A percentile compares a stretch with the other conserved stretches of the same genome.
Conservation (phyloP, 352 stramenopile genomes). For the Phytophthora brassicae region DNA sequence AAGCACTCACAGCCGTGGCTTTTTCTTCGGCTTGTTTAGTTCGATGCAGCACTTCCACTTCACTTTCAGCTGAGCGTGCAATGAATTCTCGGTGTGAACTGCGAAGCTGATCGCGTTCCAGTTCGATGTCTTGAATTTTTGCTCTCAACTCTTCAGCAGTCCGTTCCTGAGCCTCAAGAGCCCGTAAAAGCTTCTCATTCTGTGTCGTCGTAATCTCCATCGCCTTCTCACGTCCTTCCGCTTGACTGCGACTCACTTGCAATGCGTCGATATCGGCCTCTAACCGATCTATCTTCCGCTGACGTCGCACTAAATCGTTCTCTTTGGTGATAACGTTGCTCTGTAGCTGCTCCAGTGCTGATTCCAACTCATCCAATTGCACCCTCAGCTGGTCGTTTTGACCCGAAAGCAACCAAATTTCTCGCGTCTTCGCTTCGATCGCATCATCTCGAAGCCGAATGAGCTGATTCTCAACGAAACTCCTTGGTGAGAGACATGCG, state of each 20-base stretch:
- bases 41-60: constrained; percentile 54
- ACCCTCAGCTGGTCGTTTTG: constrained; percentile 67
- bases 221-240: constrained; percentile 59
- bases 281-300: constrained; percentile 60
- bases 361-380: constrained; percentile 70
- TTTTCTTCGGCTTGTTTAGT: constrained; percentile 50
- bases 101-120: constrained; percentile 48
- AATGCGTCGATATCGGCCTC: constrained; percentile 59
- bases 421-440: constrained; percentile 64
- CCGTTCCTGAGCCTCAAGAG: constrained; percentile 58
- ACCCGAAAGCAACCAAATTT: constrained; percentile 69
- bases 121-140: constrained; percentile 26
- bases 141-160: constrained; percentile 28
- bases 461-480: constrained; percentile 74
- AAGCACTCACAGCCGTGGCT: constrained; percentile 23
- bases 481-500: constrained; percentile 69
- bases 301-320: constrained; percentile 52
- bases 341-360: constrained; percentile 65
- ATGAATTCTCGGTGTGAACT: constrained; percentile 17
- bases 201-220: constrained; percentile 79
- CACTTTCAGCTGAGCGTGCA: constrained; percentile 36
- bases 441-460: constrained; percentile 75
- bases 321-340: constrained; percentile 54
- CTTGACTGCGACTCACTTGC: constrained; percentile 50
- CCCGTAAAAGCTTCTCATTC: constrained; percentile 69